These are phyloP conservation scores for Eucalyptus dawsonii DNA, from an alignment of 345 rosid species.

Conservation along the genomic window DNA sequence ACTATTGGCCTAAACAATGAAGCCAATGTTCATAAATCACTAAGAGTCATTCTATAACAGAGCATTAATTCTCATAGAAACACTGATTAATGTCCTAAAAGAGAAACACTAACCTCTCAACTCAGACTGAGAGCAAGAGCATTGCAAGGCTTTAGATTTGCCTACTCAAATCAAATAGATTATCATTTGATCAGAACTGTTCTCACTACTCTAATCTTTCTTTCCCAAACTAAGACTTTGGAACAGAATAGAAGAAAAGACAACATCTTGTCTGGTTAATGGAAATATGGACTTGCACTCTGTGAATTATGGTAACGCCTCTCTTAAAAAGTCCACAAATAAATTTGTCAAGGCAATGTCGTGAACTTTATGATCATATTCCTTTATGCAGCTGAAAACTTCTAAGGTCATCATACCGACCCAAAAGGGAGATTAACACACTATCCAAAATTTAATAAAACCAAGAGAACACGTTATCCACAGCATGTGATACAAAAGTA, in stretches of 20 bases:
- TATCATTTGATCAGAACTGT: not conserved
- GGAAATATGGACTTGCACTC: not conserved
- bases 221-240: not conserved
- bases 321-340: not conserved
- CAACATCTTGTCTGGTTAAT: not conserved
- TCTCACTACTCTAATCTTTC: not conserved
- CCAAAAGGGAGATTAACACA: not conserved
- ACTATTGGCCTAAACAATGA: not conserved
- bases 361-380: not conserved
- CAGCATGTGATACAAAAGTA: not conserved
- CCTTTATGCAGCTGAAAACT: not conserved
- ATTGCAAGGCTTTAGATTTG: not conserved
- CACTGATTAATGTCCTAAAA: not conserved
- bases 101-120: not conserved
- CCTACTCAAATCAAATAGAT: not conserved
- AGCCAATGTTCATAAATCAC: not conserved
- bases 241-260: not conserved
- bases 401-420: not conserved
- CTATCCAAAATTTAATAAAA: not conserved
- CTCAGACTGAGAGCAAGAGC: not conserved
- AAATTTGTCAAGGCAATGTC: not conserved
- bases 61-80: not conserved
- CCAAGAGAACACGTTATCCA: not conserved
- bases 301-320: not conserved
- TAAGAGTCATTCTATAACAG: not conserved